A percentile compares a stretch with the other conserved stretches of the same genome.
Evolutionary conservation across 768 basidiomycete genomes (phyloP).

Genomic region (Boletellus ananas): DNA sequence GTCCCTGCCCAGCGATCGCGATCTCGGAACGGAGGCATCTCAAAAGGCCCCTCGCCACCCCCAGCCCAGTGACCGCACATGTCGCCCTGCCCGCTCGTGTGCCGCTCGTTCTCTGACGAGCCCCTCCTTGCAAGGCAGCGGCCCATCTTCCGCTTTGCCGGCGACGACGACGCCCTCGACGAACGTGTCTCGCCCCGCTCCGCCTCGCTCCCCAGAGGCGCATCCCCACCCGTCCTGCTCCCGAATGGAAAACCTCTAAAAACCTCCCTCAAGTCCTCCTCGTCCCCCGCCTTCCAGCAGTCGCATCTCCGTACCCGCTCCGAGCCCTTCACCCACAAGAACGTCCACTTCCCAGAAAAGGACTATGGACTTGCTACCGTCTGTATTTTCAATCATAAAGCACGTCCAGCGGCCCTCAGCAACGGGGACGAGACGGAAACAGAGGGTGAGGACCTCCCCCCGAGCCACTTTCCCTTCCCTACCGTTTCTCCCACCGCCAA

Average conservation of each 20-base stretch:
- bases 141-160: constrained; percentile 20
- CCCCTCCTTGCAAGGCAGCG: too few species aligned
- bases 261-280: constrained; percentile 66
- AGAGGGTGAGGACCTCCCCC: constrained; percentile 27
- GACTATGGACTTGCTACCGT: constrained; percentile 60
- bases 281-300: constrained; percentile 10
- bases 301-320: constrained; percentile 41
- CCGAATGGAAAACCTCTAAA: constrained; percentile 85
- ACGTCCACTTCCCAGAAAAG: constrained; percentile 81
- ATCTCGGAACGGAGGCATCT: too few species aligned
- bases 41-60: too few species aligned
- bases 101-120: constrained; percentile 37
- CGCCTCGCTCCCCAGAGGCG: too few species aligned
- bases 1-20: too few species aligned
- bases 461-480: constrained; percentile 24
- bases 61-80: too few species aligned
- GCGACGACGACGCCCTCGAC: constrained; percentile 25
- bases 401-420: constrained; percentile 59
- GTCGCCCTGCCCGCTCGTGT: constrained; percentile 9
- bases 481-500: constrained; percentile 12
- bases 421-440: constrained; percentile 45
- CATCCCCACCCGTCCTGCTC: constrained; percentile 42
- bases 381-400: constrained; percentile 60
- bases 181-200: constrained; percentile 6
- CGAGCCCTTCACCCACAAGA: constrained; percentile 72